Conservation (phyloP, 768 basidiomycete species). For the Hygrocybe punicea region DNA sequence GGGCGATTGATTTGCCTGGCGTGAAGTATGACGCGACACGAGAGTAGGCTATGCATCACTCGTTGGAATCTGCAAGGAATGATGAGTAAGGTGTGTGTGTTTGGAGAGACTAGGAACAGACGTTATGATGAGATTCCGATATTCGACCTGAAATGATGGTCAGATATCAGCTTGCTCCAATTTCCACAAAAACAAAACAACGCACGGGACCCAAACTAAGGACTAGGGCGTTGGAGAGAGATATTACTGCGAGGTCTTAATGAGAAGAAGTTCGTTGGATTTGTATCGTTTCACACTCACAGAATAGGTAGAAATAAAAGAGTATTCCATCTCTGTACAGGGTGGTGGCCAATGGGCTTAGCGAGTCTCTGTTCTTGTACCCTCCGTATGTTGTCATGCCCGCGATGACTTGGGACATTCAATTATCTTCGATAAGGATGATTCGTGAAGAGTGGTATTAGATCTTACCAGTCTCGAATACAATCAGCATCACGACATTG, state of each 20-base stretch:
- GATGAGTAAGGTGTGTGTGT: too few species aligned
- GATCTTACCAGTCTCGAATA: background rate
- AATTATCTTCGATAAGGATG: background rate
- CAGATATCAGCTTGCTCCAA: background rate
- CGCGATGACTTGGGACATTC: conserved; percentile 1
- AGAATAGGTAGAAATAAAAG: conserved; percentile 6
- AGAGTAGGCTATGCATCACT: conserved; percentile 10
- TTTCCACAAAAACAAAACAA: background rate
- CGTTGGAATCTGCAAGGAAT: conserved; percentile 8
- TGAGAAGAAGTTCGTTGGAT: too few species aligned
- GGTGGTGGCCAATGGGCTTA: background rate
- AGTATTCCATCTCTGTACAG: conserved; percentile 12
- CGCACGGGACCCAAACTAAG: conserved; percentile 6
- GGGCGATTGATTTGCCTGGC: background rate
- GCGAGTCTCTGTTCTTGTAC: conserved; percentile 4
- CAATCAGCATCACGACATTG: background rate
- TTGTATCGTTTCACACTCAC: background rate
- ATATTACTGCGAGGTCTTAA: conserved; percentile 1
- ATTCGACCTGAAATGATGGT: background rate
- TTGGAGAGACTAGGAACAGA: background rate
- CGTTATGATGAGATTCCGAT: conserved; percentile 5
- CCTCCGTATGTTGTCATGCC: conserved; percentile 5
- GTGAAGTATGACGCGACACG: conserved; percentile 10
- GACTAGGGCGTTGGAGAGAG: conserved; percentile 2
- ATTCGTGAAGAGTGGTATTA: background rate